phyloP scores from a whole-genome alignment of 257 asterid species.

The Solanum chmielewskii region DNA sequence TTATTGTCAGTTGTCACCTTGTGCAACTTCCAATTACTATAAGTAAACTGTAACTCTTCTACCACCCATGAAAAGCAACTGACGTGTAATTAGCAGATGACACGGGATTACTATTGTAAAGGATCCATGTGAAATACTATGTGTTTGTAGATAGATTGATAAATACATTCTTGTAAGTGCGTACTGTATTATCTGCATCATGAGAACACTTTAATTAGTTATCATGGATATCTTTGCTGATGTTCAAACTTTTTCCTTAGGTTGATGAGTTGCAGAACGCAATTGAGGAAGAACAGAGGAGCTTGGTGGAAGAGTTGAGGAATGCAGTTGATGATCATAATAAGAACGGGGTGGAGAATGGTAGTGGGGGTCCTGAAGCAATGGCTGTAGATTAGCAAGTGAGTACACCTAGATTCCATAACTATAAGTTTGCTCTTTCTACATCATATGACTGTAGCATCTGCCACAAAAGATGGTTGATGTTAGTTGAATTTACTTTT shows the following conservation, averaged over 20 bases:
- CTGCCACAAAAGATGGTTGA: not conserved
- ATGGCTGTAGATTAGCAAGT: slow-evolving; percentile 62
- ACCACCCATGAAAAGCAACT: not conserved
- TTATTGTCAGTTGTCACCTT: not conserved
- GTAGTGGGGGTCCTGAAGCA: slow-evolving; percentile 52
- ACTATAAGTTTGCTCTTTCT: not conserved
- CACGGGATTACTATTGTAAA: not conserved
- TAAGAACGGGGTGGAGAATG: slow-evolving; percentile 46
- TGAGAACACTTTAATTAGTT: not conserved
- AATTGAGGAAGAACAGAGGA: slow-evolving; percentile 82
- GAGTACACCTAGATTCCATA: not conserved
- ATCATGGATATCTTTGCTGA: not conserved
- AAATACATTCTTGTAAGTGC: not conserved
- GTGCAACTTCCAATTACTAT: not conserved
- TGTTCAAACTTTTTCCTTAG: slow-evolving; percentile 21
- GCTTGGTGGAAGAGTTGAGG: slow-evolving; percentile 82
- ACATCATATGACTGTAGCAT: not conserved
- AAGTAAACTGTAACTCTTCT: not conserved
- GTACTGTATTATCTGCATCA: not conserved
- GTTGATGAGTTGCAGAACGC: slow-evolving; percentile 94
- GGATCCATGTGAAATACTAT: not conserved
- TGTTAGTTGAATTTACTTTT: not conserved
- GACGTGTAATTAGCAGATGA: not conserved
- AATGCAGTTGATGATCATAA: slow-evolving; percentile 59
- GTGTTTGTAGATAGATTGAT: not conserved